Evolutionary conservation across 2,329 filamentous ascomycete species (phyloP).

Genomic region (Amylocarpus encephaloides): DNA sequence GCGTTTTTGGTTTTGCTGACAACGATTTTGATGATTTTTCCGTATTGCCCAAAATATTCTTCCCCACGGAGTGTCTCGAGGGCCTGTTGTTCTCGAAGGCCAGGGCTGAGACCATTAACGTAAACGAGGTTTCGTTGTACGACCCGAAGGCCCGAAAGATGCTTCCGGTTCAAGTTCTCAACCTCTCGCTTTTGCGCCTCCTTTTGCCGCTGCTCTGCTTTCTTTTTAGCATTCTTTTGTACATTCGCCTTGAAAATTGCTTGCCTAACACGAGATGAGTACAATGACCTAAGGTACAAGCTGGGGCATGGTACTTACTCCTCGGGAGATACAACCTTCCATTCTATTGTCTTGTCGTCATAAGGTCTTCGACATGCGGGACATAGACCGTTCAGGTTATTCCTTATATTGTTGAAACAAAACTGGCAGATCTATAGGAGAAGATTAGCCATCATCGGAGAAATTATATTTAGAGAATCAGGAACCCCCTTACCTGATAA

Average conservation of each 20-base stretch:
- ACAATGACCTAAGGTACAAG: slow-evolving; percentile 3
- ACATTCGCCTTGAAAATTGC: slow-evolving; percentile 71
- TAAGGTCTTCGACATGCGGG: slow-evolving; percentile 95
- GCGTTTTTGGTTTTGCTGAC: slow-evolving; percentile 76
- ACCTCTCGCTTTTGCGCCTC: slow-evolving; percentile 95
- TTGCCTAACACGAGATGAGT: slow-evolving; percentile 43
- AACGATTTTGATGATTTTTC: slow-evolving; percentile 97
- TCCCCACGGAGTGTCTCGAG: slow-evolving; percentile 82
- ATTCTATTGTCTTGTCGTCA: slow-evolving; percentile 95
- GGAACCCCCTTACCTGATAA: slow-evolving; percentile 69
- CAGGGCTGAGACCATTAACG: slow-evolving; percentile 88
- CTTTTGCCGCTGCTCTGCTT: slow-evolving; percentile 79
- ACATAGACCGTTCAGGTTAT: slow-evolving; percentile 93
- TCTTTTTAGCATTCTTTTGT: slow-evolving; percentile 88
- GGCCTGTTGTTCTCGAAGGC: slow-evolving; percentile 84
- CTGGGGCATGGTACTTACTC: slow-evolving; percentile 58
- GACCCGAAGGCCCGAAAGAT: slow-evolving; percentile 88
- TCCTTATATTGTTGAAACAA: slow-evolving; percentile 99
- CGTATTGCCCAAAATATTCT: slow-evolving; percentile 97
- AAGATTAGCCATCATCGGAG: slow-evolving; percentile 6
- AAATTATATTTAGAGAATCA: background rate
- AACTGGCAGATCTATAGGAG: slow-evolving; percentile 85
- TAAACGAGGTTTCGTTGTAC: slow-evolving; percentile 99
- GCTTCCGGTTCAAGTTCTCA: slow-evolving; percentile 91
- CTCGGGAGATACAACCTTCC: slow-evolving; percentile 89